These are phyloP conservation scores for Podila horticola DNA, from an alignment of 192 early-diverging fungal genomes.

Conservation along the genomic window DNA sequence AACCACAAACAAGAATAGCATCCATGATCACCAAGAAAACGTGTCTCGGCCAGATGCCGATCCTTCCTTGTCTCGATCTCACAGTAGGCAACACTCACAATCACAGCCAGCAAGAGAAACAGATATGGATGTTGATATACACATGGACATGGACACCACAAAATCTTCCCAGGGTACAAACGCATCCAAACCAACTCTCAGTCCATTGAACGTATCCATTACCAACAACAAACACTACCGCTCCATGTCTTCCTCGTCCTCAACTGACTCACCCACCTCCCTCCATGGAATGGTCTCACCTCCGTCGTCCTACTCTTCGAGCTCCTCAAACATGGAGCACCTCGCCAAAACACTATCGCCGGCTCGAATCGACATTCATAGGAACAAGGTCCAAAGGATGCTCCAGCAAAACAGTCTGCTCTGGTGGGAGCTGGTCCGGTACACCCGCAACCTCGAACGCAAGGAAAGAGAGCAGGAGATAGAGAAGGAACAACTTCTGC, in stretches of 20 bases:
- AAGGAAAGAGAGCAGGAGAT: constrained; percentile 34
- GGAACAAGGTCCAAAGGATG: constrained; percentile 36
- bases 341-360: constrained; percentile 31
- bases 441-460: constrained; percentile 38
- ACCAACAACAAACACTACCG: not conserved
- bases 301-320: constrained; percentile 42
- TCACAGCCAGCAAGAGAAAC: not conserved
- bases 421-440: constrained; percentile 52
- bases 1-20: not conserved
- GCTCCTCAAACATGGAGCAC: constrained; percentile 25
- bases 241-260: constrained; percentile 12
- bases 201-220: not conserved
- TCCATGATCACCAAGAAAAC: too few species aligned
- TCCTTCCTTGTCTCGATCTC: too few species aligned
- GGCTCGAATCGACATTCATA: constrained; percentile 29
- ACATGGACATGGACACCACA: constrained; percentile 24
- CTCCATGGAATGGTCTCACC: constrained; percentile 25
- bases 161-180: not conserved
- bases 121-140: not conserved
- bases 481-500: constrained; percentile 15
- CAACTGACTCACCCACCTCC: constrained; percentile 28
- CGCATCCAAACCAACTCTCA: not conserved
- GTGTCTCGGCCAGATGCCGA: too few species aligned
- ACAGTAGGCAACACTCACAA: not conserved
- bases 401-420: constrained; percentile 46